Base-by-base conservation (phyloP, 2,329 filamentous ascomycete species). In the Aspergillus jensenii region DNA sequence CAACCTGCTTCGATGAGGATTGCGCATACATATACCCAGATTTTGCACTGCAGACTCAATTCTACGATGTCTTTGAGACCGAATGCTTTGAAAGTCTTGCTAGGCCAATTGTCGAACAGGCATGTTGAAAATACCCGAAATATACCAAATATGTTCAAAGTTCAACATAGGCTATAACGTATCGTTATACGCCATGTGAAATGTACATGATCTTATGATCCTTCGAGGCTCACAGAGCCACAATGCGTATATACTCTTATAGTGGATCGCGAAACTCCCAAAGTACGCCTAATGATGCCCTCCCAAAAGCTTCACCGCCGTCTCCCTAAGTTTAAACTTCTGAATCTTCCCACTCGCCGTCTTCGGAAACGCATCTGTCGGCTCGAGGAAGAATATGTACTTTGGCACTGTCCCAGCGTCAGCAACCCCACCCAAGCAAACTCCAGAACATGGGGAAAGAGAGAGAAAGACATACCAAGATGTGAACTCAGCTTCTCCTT, bases 291-390 rank as follows among this genome's bases (percentile, higher is more conserved):
- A 37, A n/a, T 50, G 41, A 48, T 19, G 39, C 23, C 79, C 72
- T 33, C 70, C 73, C 47, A 86, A 61, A 54, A 84, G 62, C 63
- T 77, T 66, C 40, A 83, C 69, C 0, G 85, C 93, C 68, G 82
- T 78, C 15, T 92, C 89, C 68, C 85, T 84, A 67, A 98, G 74
- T 78, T 89, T 93, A 72, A 90, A 97, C 78, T 98, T 97, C 78
- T 96, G 91, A 56, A 98, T 93, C 84, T 99, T 99, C 23, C 93
- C 93, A 72, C 91, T 96, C 6, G 92, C 90, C 37, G 95, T 99
- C 83, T 96, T 97, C 19, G 93, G 93, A 71, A 90, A 96, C n/a
- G 87, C 84, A 1, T 87, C 82, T 0, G 65, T 64, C 6, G 68
- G 65, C 3, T 58, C 46, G 9, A 90, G 81, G 84, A 90, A 96